Conservation (phyloP, 2,329 filamentous ascomycete genomes). For the Arthroderma sp. region DNA sequence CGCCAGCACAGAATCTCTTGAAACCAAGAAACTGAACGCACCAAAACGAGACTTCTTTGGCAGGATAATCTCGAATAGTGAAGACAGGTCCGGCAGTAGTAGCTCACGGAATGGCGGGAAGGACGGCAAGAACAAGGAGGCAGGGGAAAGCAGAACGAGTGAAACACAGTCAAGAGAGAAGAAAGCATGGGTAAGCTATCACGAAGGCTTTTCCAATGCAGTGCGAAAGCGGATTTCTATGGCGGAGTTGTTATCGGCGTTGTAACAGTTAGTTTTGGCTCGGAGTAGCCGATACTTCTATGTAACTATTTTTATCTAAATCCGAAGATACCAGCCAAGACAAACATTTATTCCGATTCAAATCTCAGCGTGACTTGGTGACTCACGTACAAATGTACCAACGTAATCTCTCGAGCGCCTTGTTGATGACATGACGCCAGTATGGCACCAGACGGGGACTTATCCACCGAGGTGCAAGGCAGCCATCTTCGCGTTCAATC, state of each 20-base stretch:
- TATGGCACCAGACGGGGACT: too few species aligned
- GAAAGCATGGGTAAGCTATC: slow-evolving; percentile 74
- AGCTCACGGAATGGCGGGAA: background rate
- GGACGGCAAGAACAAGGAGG: slow-evolving; percentile 15
- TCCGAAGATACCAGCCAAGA: background rate
- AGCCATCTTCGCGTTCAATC: too few species aligned
- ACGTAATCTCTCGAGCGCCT: background rate
- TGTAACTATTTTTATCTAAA: background rate
- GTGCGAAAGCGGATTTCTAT: slow-evolving; percentile 77
- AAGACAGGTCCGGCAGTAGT: background rate
- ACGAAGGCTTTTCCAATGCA: slow-evolving; percentile 86
- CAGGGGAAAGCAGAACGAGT: slow-evolving; percentile 1
- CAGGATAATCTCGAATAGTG: slow-evolving; percentile 44
- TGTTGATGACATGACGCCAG: background rate
- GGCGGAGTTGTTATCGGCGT: slow-evolving; percentile 54
- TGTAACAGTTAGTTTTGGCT: slow-evolving; percentile 11
- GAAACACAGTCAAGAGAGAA: slow-evolving; percentile 31
- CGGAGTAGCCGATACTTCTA: background rate
- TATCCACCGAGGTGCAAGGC: too few species aligned
- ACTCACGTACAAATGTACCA: background rate
- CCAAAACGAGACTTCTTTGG: slow-evolving; percentile 80
- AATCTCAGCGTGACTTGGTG: background rate
- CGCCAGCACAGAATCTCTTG: slow-evolving; percentile 18
- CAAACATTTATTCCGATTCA: background rate
- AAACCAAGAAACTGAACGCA: slow-evolving; percentile 18